phyloP scores from a whole-genome alignment of 106 monocot genomes.

The Posidonia australis region DNA sequence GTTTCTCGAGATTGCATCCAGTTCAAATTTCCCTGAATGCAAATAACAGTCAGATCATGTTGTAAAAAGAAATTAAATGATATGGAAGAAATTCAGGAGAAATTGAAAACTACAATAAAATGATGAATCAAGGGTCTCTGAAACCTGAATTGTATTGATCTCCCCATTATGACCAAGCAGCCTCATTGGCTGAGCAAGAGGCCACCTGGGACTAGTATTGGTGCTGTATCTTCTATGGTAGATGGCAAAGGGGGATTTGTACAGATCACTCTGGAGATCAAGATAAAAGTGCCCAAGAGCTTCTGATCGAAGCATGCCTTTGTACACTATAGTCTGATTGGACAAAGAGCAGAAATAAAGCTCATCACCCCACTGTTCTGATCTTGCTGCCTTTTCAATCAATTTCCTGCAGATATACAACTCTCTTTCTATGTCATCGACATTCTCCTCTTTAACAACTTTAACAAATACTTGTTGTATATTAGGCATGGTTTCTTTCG shows the following conservation, averaged over 20 bases:
- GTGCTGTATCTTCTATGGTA: slow-evolving; percentile 99
- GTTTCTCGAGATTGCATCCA: slow-evolving; percentile 99
- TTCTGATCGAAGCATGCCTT: slow-evolving; percentile 96
- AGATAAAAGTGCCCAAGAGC: slow-evolving; percentile 82
- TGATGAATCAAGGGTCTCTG: not conserved
- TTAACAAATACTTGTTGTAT: slow-evolving; percentile 91
- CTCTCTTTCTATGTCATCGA: slow-evolving; percentile 91
- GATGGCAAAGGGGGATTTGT: slow-evolving; percentile 76
- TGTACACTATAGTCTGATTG: slow-evolving; percentile 87
- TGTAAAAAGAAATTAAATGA: not conserved
- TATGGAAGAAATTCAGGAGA: not conserved
- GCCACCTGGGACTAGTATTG: slow-evolving; percentile 98
- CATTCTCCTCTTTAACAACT: slow-evolving; percentile 65
- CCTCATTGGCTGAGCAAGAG: slow-evolving; percentile 99
- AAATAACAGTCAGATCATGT: not conserved
- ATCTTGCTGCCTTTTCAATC: slow-evolving; percentile 50
- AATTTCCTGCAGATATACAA: slow-evolving; percentile 84
- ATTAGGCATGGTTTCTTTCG: slow-evolving; percentile 89
- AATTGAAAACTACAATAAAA: not conserved
- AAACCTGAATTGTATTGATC: slow-evolving; percentile 97
- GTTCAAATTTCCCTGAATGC: slow-evolving; percentile 85
- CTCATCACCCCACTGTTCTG: slow-evolving; percentile 65
- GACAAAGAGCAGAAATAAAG: slow-evolving; percentile 94
- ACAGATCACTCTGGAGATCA: slow-evolving; percentile 75
- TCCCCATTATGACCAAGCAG: slow-evolving; percentile 99